Percentiles rank a stretch among this genome's conserved stretches.
These are phyloP conservation scores for Teratosphaeria gauchensis DNA, from an alignment of 2,329 filamentous ascomycete species.

Conservation along the genomic window DNA sequence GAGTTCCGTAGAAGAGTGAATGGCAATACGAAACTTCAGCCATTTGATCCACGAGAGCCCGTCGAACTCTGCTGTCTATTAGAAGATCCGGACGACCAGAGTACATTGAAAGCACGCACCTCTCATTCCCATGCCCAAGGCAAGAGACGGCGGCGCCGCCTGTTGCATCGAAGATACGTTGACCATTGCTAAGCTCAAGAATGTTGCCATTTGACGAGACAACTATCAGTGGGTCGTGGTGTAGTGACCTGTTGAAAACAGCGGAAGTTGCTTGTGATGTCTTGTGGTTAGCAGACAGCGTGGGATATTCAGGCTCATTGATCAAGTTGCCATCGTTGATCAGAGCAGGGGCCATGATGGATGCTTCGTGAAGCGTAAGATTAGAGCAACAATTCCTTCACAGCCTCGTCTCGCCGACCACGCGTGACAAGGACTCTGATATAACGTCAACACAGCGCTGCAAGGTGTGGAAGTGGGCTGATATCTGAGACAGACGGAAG, in stretches of 20 bases:
- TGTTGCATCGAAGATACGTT: conserved; percentile 59
- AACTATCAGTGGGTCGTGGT: conserved; percentile 38
- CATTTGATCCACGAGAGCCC: conserved; percentile 52
- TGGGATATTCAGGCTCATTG: neutral
- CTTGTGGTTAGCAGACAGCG: neutral
- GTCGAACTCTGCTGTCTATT: conserved; percentile 34
- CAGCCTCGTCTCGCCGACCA: neutral
- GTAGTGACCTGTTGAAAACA: conserved; percentile 46
- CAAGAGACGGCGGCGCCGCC: conserved; percentile 64
- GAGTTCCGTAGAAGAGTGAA: conserved; percentile 48
- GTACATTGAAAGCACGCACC: conserved; percentile 21
- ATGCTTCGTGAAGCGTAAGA: neutral
- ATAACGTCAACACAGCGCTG: neutral
- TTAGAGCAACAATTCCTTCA: neutral
- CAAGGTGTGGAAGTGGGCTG: neutral
- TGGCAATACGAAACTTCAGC: conserved; percentile 49
- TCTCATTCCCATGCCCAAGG: conserved; percentile 56
- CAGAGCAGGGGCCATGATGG: neutral
- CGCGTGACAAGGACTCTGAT: neutral
- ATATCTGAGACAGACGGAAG: neutral
- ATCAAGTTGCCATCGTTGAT: conserved; percentile 18
- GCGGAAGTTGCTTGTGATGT: conserved; percentile 11
- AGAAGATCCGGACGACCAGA: neutral
- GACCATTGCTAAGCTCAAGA: conserved; percentile 45
- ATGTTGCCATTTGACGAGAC: conserved; percentile 42